A percentile compares a stretch with the other conserved stretches of the same genome.
These are phyloP conservation scores for Eucalyptus erythrocorys DNA, from an alignment of 345 rosid species.

Conservation along the genomic window DNA sequence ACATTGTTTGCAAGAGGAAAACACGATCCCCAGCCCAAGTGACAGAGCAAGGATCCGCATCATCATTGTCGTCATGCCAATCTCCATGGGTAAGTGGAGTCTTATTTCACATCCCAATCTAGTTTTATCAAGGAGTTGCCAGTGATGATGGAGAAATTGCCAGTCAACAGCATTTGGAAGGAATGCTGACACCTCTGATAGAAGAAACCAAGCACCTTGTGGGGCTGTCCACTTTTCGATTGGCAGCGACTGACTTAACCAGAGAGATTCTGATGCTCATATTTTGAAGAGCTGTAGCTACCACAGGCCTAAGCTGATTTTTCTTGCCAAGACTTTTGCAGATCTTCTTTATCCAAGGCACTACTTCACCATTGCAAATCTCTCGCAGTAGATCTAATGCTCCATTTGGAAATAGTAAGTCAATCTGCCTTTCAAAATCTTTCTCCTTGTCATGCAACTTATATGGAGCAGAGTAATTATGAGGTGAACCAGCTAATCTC, in stretches of 20 bases:
- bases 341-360: slow-evolving; percentile 86
- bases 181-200: slow-evolving; percentile 72
- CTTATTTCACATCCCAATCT: slow-evolving; percentile 17
- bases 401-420: slow-evolving; percentile 40
- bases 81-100: slow-evolving; percentile 14
- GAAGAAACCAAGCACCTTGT: slow-evolving; percentile 92
- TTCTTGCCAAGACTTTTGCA: slow-evolving; percentile 78
- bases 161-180: slow-evolving; percentile 73
- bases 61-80: slow-evolving; percentile 20
- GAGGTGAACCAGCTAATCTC: slow-evolving; percentile 14
- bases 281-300: slow-evolving; percentile 59
- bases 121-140: slow-evolving; percentile 76
- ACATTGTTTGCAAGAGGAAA: slow-evolving; percentile 85
- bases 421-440: slow-evolving; percentile 35
- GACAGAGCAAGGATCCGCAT: slow-evolving; percentile 39
- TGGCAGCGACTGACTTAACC: slow-evolving; percentile 66
- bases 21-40: slow-evolving; percentile 92
- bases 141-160: slow-evolving; percentile 93
- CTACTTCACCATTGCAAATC: slow-evolving; percentile 64
- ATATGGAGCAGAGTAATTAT: slow-evolving; percentile 2
- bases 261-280: slow-evolving; percentile 73
- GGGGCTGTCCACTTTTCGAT: slow-evolving; percentile 95
- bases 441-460: slow-evolving; percentile 7
- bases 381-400: slow-evolving; percentile 51
- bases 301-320: slow-evolving; percentile 52